Conservation (phyloP, 805 yeast species). For the Yarrowia deformans region DNA sequence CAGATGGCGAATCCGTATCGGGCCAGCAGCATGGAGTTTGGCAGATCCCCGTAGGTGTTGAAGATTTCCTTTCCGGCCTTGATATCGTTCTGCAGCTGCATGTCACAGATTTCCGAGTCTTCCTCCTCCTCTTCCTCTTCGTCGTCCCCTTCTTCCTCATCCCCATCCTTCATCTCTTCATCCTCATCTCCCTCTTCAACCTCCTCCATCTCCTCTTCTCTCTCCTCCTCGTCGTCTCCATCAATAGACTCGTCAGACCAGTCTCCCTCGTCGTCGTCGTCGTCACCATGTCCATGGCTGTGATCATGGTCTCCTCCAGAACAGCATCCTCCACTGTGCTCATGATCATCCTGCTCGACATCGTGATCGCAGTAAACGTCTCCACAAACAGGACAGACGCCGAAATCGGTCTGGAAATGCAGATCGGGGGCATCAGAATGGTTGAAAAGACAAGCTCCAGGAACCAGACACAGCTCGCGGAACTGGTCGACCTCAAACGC, state of each 20-base stretch:
- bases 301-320: constrained; percentile 44
- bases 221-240: not conserved
- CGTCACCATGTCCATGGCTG: constrained; percentile 42
- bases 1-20: constrained; percentile 78
- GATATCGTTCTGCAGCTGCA: constrained; percentile 57
- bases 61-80: constrained; percentile 66
- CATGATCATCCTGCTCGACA: constrained; percentile 41
- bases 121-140: constrained; percentile 47
- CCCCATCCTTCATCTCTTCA: constrained; percentile 40
- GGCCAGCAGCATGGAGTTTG: constrained; percentile 70
- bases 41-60: constrained; percentile 81
- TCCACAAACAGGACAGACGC: constrained; percentile 64
- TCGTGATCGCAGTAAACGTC: constrained; percentile 55
- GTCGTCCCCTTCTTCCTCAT: constrained; percentile 46
- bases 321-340: constrained; percentile 30
- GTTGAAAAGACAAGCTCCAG: constrained; percentile 90
- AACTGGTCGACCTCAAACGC: constrained; percentile 82
- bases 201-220: constrained; percentile 45
- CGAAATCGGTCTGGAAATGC: constrained; percentile 65
- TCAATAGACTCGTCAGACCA: not conserved
- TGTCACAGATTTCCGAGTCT: constrained; percentile 65
- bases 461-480: constrained; percentile 80
- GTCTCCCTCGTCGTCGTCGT: not conserved
- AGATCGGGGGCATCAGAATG: constrained; percentile 70
- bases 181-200: constrained; percentile 43